These are phyloP conservation scores for Phlegmacium glaucopus DNA, from an alignment of 768 basidiomycete genomes.

Conservation along the genomic window DNA sequence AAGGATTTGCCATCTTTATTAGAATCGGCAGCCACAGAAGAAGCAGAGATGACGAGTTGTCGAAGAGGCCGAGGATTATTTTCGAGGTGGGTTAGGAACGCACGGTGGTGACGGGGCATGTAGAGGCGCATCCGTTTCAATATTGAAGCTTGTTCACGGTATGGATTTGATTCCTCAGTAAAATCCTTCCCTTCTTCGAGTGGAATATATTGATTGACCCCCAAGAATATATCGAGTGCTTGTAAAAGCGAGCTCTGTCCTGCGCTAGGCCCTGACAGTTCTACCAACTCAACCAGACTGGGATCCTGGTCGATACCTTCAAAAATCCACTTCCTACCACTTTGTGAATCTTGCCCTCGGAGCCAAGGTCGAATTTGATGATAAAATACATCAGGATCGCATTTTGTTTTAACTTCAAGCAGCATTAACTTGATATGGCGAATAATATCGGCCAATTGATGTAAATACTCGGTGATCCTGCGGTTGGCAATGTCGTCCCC, in stretches of 20 bases:
- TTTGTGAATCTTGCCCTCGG: conserved; percentile 57
- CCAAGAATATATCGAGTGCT: conserved; percentile 68
- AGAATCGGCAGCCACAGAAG: conserved; percentile 3
- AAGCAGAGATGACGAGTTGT: conserved; percentile 37
- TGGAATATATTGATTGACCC: conserved; percentile 49
- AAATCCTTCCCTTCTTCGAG: conserved; percentile 13
- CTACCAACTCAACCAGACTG: conserved; percentile 38
- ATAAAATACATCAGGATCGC: conserved; percentile 74
- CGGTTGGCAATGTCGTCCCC: conserved; percentile 60
- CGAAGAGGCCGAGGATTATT: conserved; percentile 60
- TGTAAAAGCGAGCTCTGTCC: conserved; percentile 81
- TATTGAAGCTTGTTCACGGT: conserved; percentile 34
- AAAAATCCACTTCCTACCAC: conserved; percentile 48
- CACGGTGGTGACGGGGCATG: too few relatives aligned
- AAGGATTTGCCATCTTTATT: conserved; percentile 25
- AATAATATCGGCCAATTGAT: conserved; percentile 60
- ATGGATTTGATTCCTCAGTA: conserved; percentile 10
- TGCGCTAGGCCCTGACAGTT: conserved; percentile 76
- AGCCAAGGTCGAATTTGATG: conserved; percentile 78
- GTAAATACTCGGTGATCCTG: conserved; percentile 64
- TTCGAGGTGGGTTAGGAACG: too few relatives aligned
- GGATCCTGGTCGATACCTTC: conserved; percentile 53
- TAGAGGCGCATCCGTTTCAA: conserved; percentile 72
- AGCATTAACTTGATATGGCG: conserved; percentile 60
- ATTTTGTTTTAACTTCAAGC: conserved; percentile 60